Conservation (phyloP, 371 early-diverging fungal genomes). For the Capillidium rhysosporum region DNA sequence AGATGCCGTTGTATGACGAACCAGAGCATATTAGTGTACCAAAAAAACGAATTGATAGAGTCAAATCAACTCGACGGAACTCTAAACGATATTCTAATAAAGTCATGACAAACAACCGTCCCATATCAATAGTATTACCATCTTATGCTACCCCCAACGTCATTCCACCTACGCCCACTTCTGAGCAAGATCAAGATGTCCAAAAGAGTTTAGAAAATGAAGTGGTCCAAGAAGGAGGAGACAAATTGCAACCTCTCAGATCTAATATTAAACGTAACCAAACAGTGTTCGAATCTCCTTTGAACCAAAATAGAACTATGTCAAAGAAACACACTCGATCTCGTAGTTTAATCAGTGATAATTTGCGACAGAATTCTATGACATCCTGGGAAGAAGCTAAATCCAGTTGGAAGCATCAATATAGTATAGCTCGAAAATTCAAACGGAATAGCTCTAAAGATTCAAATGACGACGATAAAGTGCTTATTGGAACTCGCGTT, state of each 20-base stretch:
- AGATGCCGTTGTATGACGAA: neutral
- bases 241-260: neutral
- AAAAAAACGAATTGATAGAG: neutral
- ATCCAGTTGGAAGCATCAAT: constrained; percentile 8
- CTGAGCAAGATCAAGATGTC: too few species aligned
- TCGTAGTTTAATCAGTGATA: too few species aligned
- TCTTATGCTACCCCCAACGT: constrained; percentile 4
- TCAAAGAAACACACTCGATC: constrained; percentile 5
- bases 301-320: neutral
- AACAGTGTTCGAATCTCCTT: neutral
- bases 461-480: constrained; percentile 24
- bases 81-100: neutral
- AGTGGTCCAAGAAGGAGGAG: neutral
- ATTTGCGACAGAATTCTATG: neutral
- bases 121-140: constrained; percentile 1
- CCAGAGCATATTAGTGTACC: neutral
- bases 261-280: neutral
- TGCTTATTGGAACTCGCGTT: constrained; percentile 36
- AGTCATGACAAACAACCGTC: neutral
- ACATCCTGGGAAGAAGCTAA: constrained; percentile 8
- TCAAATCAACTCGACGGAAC: neutral
- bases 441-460: constrained; percentile 18
- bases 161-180: neutral
- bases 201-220: neutral
- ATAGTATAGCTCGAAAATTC: constrained; percentile 9